A percentile compares a stretch with the other conserved stretches of the same genome.
Evolutionary conservation across 257 asterid genomes (phyloP).

Genomic region (Solanum tacnaense): DNA sequence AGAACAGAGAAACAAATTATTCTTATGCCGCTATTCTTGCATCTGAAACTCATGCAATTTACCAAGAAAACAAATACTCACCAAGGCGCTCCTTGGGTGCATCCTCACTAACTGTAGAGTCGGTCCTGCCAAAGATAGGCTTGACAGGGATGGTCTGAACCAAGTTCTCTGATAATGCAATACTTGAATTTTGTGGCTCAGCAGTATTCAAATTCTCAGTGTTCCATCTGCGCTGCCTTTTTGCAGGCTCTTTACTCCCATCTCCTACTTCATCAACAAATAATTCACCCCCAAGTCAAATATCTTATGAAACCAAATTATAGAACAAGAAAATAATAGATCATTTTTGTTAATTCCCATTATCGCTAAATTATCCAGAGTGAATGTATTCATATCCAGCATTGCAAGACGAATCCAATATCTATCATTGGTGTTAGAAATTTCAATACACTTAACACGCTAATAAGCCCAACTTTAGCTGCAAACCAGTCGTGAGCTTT

Average conservation of each 20-base stretch:
- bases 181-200: constrained; percentile 3
- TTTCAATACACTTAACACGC: neutral
- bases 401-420: neutral
- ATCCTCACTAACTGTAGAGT: neutral
- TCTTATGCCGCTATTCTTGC: neutral
- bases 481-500: neutral
- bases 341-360: neutral
- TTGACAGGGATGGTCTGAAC: neutral
- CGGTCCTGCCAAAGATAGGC: neutral
- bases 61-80: neutral
- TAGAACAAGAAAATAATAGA: neutral
- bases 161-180: neutral
- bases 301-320: neutral
- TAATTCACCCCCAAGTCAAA: neutral
- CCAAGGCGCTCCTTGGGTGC: constrained; percentile 20
- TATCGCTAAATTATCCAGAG: neutral
- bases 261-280: constrained; percentile 7
- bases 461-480: neutral
- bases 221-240: constrained; percentile 25
- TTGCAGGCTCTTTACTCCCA: constrained; percentile 15
- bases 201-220: neutral
- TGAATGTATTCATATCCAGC: neutral
- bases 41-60: neutral
- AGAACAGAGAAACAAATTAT: neutral
- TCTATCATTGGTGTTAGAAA: neutral